Base-by-base conservation (phyloP, 495 filamentous ascomycete species). In the Halenospora varia region DNA sequence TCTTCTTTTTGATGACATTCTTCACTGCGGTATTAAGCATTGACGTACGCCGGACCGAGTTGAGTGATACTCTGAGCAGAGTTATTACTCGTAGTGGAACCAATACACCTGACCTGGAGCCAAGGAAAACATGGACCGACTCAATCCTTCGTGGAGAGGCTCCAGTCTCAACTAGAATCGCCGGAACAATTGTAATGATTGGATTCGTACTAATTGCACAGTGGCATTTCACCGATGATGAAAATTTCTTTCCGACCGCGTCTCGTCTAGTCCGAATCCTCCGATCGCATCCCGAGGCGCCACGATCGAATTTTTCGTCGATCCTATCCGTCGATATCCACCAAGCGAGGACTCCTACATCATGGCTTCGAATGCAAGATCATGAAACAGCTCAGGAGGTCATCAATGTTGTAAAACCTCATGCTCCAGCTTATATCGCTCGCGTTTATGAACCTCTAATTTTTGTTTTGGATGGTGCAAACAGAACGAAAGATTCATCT, bases 11-110 rank as follows among this genome's bases (percentile, higher is more conserved):
- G 29, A 71, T 87, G 15, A 89, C 86, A 2, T 89, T 88, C 70
- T 88, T 90, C 63, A 74, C 88, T 17, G 77, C 86, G 3, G 85
- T 90, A 39, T 74, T 90, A 19, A 89, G 85, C 62, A 82, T 90
- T 53, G 87, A 90, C 56, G 83, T 90, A 19, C 80, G 81, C 2
- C 78, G 88, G 59, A 77, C 84, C 48, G 87, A 89, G 72, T 75
- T 90, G 0, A 71, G 70, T 25, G 65, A 67, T 51, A 57, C 62
- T 29, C 48, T 68, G 13, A 50, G 3, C 44, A 53, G 56, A 8
- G 51, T 48, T 9, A 41, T 46, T 3, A 41, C 45, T 8, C 57
- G 50, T 22, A 24, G 17, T 13, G 4, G 17, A 11, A 15, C 13
- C 13, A 17, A 41, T 15, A 9, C 11, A 8, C 18, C 53, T 10